phyloP scores from a whole-genome alignment of 1,284 basidiomycete species.

The Gymnopus androsaceus region DNA sequence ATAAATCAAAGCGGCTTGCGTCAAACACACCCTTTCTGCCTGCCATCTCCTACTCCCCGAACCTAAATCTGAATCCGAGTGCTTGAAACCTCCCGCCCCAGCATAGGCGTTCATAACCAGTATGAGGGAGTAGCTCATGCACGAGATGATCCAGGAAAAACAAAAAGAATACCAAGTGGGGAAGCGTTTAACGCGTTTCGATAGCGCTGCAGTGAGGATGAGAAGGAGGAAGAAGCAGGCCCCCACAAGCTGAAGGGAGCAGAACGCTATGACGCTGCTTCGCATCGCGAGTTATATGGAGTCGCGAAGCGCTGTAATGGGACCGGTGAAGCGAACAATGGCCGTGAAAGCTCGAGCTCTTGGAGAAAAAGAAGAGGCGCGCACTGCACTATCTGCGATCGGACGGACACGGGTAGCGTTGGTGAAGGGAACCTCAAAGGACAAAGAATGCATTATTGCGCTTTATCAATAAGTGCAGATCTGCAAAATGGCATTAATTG shows the following conservation, averaged over 20 bases:
- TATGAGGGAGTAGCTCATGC: constrained; percentile 15
- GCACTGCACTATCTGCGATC: too few species aligned
- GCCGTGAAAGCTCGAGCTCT: neutral
- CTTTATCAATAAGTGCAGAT: too few species aligned
- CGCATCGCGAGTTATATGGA: neutral
- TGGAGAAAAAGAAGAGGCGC: too few species aligned
- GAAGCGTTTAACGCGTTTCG: constrained; percentile 31
- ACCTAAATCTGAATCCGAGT: neutral
- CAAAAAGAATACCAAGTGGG: constrained; percentile 39
- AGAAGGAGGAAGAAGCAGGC: constrained; percentile 27
- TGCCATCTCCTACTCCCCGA: neutral
- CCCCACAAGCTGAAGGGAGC: constrained; percentile 31
- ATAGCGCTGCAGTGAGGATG: constrained; percentile 31
- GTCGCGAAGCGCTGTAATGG: neutral
- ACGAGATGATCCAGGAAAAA: constrained; percentile 35
- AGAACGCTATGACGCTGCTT: constrained; percentile 24
- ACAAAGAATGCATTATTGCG: too few species aligned
- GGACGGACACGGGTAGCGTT: too few species aligned
- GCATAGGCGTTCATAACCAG: neutral
- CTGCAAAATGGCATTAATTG: too few species aligned
- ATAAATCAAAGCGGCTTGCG: constrained; percentile 35
- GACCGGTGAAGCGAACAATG: neutral
- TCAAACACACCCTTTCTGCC: constrained; percentile 27
- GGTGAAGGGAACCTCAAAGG: too few species aligned
- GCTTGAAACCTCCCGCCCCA: neutral